A percentile compares a stretch with the other conserved stretches of the same genome.
These are phyloP conservation scores for Cercospora sp. DNA, from an alignment of 2,329 filamentous ascomycete genomes.

Conservation along the genomic window DNA sequence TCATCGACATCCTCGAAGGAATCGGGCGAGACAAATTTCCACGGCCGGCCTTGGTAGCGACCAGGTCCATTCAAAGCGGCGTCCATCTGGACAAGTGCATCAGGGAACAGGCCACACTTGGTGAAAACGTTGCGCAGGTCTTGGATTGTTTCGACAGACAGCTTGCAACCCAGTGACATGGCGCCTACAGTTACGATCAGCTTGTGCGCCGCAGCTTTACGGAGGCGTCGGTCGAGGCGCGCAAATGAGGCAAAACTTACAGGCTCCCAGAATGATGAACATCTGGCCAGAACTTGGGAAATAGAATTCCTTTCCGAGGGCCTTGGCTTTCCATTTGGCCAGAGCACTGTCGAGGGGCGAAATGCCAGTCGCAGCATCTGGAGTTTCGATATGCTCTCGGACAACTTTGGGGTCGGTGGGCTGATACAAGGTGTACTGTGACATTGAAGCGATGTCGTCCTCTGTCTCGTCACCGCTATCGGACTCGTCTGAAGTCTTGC, in stretches of 20 bases:
- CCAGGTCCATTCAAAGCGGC: conserved; percentile 5
- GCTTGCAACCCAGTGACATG: conserved; percentile 10
- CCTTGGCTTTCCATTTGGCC: background rate
- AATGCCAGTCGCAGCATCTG: background rate
- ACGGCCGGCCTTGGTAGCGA: conserved; percentile 11
- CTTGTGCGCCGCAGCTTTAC: too few species aligned
- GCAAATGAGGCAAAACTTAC: background rate
- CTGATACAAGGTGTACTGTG: background rate
- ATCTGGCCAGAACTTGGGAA: background rate
- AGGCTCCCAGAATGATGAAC: conserved; percentile 6
- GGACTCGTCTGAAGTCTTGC: background rate
- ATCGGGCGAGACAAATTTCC: background rate
- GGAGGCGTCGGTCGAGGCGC: too few species aligned
- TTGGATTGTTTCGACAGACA: background rate
- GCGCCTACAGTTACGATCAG: background rate
- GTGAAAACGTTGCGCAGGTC: background rate
- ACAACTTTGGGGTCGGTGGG: background rate
- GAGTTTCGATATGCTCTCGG: conserved; percentile 6
- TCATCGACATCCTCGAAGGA: background rate
- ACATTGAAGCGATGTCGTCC: background rate
- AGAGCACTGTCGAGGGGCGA: background rate
- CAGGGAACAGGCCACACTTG: conserved; percentile 6
- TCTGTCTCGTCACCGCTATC: background rate
- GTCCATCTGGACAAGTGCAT: conserved; percentile 8
- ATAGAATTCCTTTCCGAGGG: background rate